Base-by-base conservation (phyloP, 257 asterid species). In the Solanum piurae region DNA sequence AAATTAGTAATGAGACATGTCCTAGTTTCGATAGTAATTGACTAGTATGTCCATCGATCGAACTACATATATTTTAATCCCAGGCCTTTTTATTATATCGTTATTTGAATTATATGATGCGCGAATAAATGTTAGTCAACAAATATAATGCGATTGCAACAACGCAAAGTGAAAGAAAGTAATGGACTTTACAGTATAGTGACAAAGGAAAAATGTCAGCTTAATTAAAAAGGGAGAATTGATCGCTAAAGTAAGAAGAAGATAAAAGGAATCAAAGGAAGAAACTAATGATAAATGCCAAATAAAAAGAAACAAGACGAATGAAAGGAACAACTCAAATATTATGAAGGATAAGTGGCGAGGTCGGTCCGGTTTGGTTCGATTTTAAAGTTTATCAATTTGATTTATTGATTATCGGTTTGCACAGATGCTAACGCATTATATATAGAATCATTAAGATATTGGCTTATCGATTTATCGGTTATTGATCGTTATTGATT, bases 1-100 rank as follows among this genome's bases (percentile, higher is more conserved):
- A 79, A 42, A 71, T 71, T 14, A 79, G 62, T 79, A 25, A 42
- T 42, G 84, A 79, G 64, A 42, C 64, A 79, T 27, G 84, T 77
- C 62, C n/a, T 25, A 76, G 83, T 23, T 76, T 76, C 23, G 34
- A 76, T 76, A 12, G 58, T 40, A 77, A 44, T 77, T 77, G 84
- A 76, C 84, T 40, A 76, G 7, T 76, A 76, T 40, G 84, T 40
- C 37, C 0, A 77, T 3, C 23, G 1, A 12, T 2, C 36, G 1
- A 40, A 0, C 83, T 1, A 52, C 0, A 52, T 31, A 18, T 31
- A 33, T n/a, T 12, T 7, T 6, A 40, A 1, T 40, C n/a, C 1
- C 6, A 13, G 3, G 7, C 4, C 27, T 76, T 76, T 44, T 5
- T 76, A n/a, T 40, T n/a, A 76, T 40, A 1, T 77, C 12, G 4